Evolutionary conservation across 148 eudicot genomes (phyloP).

Genomic region (Gaultheria prostrata): DNA sequence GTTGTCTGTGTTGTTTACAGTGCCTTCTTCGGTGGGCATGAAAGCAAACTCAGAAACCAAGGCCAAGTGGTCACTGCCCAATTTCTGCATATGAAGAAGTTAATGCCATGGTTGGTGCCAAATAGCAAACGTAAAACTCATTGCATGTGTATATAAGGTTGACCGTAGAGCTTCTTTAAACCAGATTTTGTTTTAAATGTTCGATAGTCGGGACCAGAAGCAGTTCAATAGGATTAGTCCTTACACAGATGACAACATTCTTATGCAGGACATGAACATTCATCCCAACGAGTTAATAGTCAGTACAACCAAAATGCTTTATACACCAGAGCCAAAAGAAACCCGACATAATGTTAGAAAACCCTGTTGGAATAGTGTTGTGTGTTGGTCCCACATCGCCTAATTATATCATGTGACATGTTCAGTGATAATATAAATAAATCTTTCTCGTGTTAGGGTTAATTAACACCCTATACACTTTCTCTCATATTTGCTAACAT

Average conservation of each 20-base stretch:
- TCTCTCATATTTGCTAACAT: no score
- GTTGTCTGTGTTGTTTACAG: not conserved
- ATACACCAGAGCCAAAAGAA: not conserved
- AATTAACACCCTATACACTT: no score
- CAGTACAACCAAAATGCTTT: constrained; percentile 2
- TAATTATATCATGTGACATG: no score
- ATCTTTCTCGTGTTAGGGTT: no score
- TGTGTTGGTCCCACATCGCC: no score
- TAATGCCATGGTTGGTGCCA: not conserved
- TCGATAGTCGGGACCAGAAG: not conserved
- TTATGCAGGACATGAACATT: not conserved
- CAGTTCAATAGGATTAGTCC: not conserved
- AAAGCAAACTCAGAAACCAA: constrained; percentile 49
- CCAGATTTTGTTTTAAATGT: not conserved
- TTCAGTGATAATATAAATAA: no score
- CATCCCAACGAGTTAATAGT: not conserved
- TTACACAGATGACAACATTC: not conserved
- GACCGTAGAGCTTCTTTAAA: not conserved
- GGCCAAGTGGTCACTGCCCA: constrained; percentile 53
- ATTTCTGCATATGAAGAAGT: constrained; percentile 28
- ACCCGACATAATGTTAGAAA: not conserved
- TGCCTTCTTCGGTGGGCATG: not conserved
- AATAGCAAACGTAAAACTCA: not conserved
- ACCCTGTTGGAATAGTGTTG: no score
- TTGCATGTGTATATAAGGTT: not conserved